A percentile compares a stretch with the other conserved stretches of the same genome.
Conservation (phyloP, 306 rosid genomes). For the Cotoneaster glaucophyllus region DNA sequence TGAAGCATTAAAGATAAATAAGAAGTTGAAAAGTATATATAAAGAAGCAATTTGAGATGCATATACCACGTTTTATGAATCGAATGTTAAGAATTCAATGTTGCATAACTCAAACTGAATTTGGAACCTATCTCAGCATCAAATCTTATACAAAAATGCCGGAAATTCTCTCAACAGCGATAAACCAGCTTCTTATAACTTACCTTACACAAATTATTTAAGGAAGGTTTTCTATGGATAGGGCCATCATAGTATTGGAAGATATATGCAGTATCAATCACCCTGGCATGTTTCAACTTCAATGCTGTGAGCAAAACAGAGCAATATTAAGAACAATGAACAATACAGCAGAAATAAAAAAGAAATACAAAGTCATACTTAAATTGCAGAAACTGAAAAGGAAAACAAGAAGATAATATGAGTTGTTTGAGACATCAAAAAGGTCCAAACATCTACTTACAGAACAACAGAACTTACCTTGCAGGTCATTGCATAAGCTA, state of each 20-base stretch:
- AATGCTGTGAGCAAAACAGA: conserved; percentile 40
- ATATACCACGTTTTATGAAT: too few relatives aligned
- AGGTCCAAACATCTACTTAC: not conserved
- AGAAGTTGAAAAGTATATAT: too few relatives aligned
- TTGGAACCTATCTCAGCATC: too few relatives aligned
- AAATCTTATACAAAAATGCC: too few relatives aligned
- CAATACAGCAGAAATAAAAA: too few relatives aligned
- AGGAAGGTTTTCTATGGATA: conserved; percentile 52
- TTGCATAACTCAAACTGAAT: too few relatives aligned
- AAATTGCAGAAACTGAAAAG: not conserved
- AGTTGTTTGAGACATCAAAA: not conserved
- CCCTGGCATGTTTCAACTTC: conserved; percentile 64
- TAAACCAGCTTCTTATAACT: conserved; percentile 18
- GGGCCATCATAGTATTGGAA: conserved; percentile 46
- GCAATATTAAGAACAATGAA: not conserved
- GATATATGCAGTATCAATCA: conserved; percentile 75
- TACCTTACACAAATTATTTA: conserved; percentile 75
- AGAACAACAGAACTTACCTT: conserved; percentile 37
- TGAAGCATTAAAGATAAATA: too few relatives aligned
- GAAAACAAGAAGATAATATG: not conserved
- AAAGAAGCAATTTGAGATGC: too few relatives aligned
- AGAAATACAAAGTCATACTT: too few relatives aligned
- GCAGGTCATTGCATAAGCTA: conserved; percentile 72
- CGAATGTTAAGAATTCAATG: too few relatives aligned
- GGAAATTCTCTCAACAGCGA: too few relatives aligned